Evolutionary conservation across 208 protist species (phyloP).

Genomic region (Paratrypanosoma confusum): DNA sequence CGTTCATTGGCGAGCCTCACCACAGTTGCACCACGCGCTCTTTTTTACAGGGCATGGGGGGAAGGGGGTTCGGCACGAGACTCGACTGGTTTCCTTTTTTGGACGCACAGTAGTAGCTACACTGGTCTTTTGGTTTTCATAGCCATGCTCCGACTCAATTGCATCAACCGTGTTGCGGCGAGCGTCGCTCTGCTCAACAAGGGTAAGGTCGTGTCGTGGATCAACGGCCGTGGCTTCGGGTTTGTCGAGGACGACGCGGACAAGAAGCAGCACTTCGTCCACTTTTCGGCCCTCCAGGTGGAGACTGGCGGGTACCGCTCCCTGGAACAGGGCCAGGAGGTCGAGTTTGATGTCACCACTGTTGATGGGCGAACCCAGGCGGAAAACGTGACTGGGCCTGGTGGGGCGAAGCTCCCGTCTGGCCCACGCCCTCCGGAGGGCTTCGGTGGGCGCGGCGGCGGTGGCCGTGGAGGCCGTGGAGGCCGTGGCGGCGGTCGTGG

Average conservation of each 20-base stretch:
- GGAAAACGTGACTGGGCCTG: constrained; percentile 75
- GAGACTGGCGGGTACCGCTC: constrained; percentile 78
- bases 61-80: no score
- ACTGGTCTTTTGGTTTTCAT: neutral
- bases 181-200: constrained; percentile 61
- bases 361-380: constrained; percentile 82
- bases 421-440: constrained; percentile 62
- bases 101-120: neutral
- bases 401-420: constrained; percentile 71
- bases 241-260: constrained; percentile 85
- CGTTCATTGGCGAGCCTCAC: no score
- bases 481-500: constrained; percentile 20
- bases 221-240: constrained; percentile 80
- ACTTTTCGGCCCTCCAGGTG: constrained; percentile 85
- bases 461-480: constrained; percentile 22
- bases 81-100: constrained; percentile 8
- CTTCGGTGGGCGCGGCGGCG: constrained; percentile 17
- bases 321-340: constrained; percentile 76
- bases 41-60: no score
- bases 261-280: constrained; percentile 90
- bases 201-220: constrained; percentile 84
- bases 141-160: constrained; percentile 56
- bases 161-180: constrained; percentile 32
- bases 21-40: no score
- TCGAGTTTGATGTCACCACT: constrained; percentile 83